Percentiles rank a stretch among this genome's conserved stretches.
phyloP scores from a whole-genome alignment of 108 stramenopile genomes.

The Discostella stelligeroides region DNA sequence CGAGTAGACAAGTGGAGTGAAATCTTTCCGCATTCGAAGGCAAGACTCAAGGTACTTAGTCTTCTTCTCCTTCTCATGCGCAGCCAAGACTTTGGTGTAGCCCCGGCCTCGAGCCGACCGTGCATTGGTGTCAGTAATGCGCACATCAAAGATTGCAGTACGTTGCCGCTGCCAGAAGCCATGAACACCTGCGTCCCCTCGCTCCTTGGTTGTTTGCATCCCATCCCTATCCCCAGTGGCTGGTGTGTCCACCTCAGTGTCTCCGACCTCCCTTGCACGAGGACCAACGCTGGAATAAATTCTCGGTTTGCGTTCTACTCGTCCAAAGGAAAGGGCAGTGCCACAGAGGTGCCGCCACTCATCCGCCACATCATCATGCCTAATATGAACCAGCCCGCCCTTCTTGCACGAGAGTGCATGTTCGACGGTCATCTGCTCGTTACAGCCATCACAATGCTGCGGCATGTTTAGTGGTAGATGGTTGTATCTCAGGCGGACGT shows the following conservation, averaged over 20 bases:
- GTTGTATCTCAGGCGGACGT: constrained; percentile 24
- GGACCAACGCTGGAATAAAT: neutral
- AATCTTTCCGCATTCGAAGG: constrained; percentile 16
- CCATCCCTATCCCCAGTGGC: constrained; percentile 29
- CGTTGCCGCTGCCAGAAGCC: constrained; percentile 37
- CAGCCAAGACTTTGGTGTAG: constrained; percentile 8
- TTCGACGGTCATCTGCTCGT: constrained; percentile 16
- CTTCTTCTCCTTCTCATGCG: constrained; percentile 33
- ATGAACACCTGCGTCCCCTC: too few relatives aligned
- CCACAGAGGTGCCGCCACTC: constrained; percentile 23
- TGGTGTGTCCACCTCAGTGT: too few relatives aligned
- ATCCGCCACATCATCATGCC: constrained; percentile 18
- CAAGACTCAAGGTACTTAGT: constrained; percentile 36
- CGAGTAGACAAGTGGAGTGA: constrained; percentile 46
- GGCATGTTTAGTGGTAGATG: neutral
- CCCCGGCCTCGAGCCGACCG: constrained; percentile 13
- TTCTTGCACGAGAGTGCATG: constrained; percentile 4
- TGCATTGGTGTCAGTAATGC: constrained; percentile 45
- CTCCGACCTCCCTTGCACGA: neutral
- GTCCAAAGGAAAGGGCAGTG: too few relatives aligned
- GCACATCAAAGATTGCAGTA: constrained; percentile 40
- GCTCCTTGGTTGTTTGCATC: too few relatives aligned
- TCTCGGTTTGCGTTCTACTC: constrained; percentile 1
- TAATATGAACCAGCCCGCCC: neutral
- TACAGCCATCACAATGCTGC: constrained; percentile 18